Percentiles rank a stretch among this genome's conserved stretches.
Evolutionary conservation across 2,329 filamentous ascomycete genomes (phyloP).

Genomic region (Shiraia bambusicola): DNA sequence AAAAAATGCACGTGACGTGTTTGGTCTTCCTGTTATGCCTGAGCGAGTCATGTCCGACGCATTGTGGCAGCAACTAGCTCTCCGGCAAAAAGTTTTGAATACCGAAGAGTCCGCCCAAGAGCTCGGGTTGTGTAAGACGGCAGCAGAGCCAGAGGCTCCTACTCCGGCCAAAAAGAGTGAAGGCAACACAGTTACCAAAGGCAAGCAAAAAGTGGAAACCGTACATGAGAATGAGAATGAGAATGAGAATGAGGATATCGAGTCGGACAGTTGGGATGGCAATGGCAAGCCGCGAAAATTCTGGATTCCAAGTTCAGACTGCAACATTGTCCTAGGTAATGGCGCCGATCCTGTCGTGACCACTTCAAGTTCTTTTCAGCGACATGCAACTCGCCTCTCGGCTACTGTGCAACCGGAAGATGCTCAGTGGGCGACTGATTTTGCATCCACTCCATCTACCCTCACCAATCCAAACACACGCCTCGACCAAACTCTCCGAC

Average conservation of each 20-base stretch:
- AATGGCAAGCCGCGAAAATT: slow-evolving; percentile 58
- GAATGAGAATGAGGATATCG: slow-evolving; percentile 38
- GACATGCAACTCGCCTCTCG: slow-evolving; percentile 51
- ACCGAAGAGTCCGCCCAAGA: slow-evolving; percentile 55
- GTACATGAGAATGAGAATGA: slow-evolving; percentile 10
- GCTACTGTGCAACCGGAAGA: slow-evolving; percentile 57
- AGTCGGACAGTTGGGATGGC: slow-evolving; percentile 56
- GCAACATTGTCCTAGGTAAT: slow-evolving; percentile 59
- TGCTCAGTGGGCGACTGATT: slow-evolving; percentile 58
- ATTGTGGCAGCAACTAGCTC: slow-evolving; percentile 59
- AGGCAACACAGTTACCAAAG: slow-evolving; percentile 40
- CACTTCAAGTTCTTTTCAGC: slow-evolving; percentile 48
- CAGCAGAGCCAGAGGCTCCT: slow-evolving; percentile 39
- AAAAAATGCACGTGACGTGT: slow-evolving; percentile 52
- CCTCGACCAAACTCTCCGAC: slow-evolving; percentile 30
- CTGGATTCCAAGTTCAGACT: slow-evolving; percentile 58
- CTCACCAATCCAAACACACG: slow-evolving; percentile 38
- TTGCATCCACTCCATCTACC: slow-evolving; percentile 51
- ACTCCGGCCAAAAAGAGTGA: slow-evolving; percentile 20
- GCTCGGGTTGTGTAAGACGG: slow-evolving; percentile 52
- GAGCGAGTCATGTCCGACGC: slow-evolving; percentile 58
- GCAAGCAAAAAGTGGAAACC: slow-evolving; percentile 45
- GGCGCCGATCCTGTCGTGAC: slow-evolving; percentile 55
- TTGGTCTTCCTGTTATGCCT: slow-evolving; percentile 57
- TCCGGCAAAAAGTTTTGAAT: slow-evolving; percentile 58